phyloP scores from a whole-genome alignment of 495 filamentous ascomycete species.

The Talaromyces borbonicus region DNA sequence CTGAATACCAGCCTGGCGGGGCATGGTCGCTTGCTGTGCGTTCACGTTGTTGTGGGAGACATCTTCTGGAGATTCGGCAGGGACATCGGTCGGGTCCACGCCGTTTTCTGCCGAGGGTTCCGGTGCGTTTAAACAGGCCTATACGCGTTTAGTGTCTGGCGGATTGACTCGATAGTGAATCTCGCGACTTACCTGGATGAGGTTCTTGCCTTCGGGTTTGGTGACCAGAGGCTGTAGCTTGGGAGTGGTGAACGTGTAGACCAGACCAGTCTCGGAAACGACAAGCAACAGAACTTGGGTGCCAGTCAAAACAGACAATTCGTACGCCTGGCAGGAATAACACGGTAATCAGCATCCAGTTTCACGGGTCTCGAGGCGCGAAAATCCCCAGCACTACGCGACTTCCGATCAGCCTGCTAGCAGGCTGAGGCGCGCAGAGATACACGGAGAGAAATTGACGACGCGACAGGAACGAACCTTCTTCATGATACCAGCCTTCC shows the following conservation, averaged over 20 bases:
- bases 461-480: slow-evolving; percentile 63
- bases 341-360: background rate
- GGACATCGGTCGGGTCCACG: slow-evolving; percentile 56
- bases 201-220: slow-evolving; percentile 98
- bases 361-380: too few relatives aligned
- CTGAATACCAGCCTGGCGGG: slow-evolving; percentile 38
- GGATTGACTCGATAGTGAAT: slow-evolving; percentile 12
- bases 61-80: slow-evolving; percentile 48
- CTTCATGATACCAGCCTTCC: slow-evolving; percentile 99
- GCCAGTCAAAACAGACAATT: slow-evolving; percentile 93
- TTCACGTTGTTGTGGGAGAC: slow-evolving; percentile 43
- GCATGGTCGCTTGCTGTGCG: slow-evolving; percentile 41
- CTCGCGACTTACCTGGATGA: slow-evolving; percentile 75
- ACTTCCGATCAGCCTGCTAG: too few relatives aligned
- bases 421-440: too few relatives aligned
- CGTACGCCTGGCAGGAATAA: slow-evolving; percentile 65
- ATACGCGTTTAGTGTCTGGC: slow-evolving; percentile 4
- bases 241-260: slow-evolving; percentile 98
- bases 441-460: too few relatives aligned
- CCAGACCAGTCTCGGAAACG: slow-evolving; percentile 95
- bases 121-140: slow-evolving; percentile 96
- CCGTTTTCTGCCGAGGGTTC: slow-evolving; percentile 89
- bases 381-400: too few relatives aligned
- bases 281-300: slow-evolving; percentile 96
- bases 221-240: slow-evolving; percentile 98